Conservation (phyloP, 805 yeast genomes). For the Lipomyces starkeyi region DNA sequence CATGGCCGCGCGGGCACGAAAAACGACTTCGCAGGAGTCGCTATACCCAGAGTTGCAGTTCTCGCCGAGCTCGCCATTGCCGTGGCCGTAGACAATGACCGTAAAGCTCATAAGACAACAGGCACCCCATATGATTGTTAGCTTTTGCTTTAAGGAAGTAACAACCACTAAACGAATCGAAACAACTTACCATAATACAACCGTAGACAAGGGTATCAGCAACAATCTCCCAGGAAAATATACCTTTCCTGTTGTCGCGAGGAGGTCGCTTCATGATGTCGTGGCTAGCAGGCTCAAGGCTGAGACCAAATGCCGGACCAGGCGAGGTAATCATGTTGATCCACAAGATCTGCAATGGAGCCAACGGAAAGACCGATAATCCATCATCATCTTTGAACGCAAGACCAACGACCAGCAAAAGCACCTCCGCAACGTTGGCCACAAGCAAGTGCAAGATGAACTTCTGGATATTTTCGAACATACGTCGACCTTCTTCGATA, state of each 20-base stretch:
- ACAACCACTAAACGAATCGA: neutral
- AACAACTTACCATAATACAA: slow-evolving; percentile 54
- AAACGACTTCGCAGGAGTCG: slow-evolving; percentile 64
- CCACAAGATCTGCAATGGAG: slow-evolving; percentile 83
- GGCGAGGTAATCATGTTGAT: slow-evolving; percentile 78
- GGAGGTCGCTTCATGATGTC: slow-evolving; percentile 72
- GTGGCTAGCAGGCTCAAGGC: slow-evolving; percentile 67
- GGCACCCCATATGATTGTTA: slow-evolving; percentile 50
- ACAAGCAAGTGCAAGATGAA: slow-evolving; percentile 76
- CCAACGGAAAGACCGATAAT: slow-evolving; percentile 78
- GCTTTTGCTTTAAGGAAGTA: neutral
- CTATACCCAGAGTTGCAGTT: slow-evolving; percentile 63
- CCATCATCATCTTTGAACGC: slow-evolving; percentile 68
- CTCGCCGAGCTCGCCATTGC: slow-evolving; percentile 67
- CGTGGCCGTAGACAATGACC: slow-evolving; percentile 68
- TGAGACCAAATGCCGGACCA: slow-evolving; percentile 85
- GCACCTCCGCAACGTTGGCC: slow-evolving; percentile 73
- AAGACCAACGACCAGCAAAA: slow-evolving; percentile 71
- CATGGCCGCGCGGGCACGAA: slow-evolving; percentile 74
- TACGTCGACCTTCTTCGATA: slow-evolving; percentile 79
- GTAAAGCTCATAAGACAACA: slow-evolving; percentile 72
- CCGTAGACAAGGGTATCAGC: slow-evolving; percentile 77
- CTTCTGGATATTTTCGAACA: slow-evolving; percentile 79
- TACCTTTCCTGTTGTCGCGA: slow-evolving; percentile 57
- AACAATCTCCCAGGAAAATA: slow-evolving; percentile 70